Conservation (phyloP, 2,329 filamentous ascomycete genomes). For the Trichoderma cornu-damae region DNA sequence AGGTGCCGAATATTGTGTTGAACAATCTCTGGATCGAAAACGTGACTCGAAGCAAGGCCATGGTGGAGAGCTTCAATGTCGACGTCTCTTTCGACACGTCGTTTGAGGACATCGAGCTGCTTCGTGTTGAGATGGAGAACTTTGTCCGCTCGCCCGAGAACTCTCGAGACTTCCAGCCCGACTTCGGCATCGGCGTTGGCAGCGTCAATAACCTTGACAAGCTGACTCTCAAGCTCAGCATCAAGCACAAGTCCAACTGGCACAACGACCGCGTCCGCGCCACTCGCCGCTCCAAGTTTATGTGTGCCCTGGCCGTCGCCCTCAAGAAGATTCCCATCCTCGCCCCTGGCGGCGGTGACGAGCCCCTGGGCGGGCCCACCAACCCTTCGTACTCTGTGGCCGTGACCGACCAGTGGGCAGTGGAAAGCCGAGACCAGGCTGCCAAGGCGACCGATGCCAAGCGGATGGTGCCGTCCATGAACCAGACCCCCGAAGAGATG, state of each 20-base stretch:
- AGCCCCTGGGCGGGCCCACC: conserved; percentile 56
- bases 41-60: conserved; percentile 80
- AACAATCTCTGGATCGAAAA: conserved; percentile 97
- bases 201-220: conserved; percentile 84
- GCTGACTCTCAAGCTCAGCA: conserved; percentile 73
- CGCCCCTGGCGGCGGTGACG: conserved; percentile 67
- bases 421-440: conserved; percentile 55
- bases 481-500: conserved; percentile 26
- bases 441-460: conserved; percentile 56
- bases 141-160: conserved; percentile 85
- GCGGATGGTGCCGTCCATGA: conserved; percentile 55
- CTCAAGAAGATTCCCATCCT: conserved; percentile 84
- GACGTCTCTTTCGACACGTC: conserved; percentile 80
- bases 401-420: conserved; percentile 64
- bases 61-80: conserved; percentile 78
- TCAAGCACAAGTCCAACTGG: conserved; percentile 92
- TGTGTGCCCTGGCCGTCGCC: conserved; percentile 84
- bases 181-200: conserved; percentile 71
- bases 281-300: conserved; percentile 86
- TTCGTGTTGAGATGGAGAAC: conserved; percentile 75
- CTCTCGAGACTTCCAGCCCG: conserved; percentile 81
- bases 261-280: conserved; percentile 79
- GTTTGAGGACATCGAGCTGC: conserved; percentile 82
- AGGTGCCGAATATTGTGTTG: conserved; percentile 86
- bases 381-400: conserved; percentile 80